Conservation (phyloP, 768 basidiomycete species). For the Boletus sensibilis region DNA sequence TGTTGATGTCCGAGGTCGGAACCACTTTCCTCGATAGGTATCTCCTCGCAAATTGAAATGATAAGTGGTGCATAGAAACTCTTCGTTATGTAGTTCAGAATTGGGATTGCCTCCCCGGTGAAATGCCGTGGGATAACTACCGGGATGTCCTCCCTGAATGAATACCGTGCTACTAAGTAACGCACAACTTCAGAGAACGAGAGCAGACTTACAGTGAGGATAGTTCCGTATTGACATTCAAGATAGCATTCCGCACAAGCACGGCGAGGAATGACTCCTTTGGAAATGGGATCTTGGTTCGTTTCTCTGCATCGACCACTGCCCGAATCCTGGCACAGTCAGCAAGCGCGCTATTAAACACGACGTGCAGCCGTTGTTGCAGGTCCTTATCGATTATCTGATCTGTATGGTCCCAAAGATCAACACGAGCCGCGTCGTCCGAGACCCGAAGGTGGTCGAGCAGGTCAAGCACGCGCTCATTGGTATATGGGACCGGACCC, state of each 20-base stretch:
- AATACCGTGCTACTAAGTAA: not conserved
- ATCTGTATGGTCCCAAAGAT: not conserved
- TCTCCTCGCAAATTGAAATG: not conserved
- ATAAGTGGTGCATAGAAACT: not conserved
- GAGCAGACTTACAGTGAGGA: not conserved
- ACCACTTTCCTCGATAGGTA: not conserved
- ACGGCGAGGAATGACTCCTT: conserved; percentile 10
- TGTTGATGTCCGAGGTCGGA: not conserved
- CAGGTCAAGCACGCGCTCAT: not conserved
- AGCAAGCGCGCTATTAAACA: not conserved
- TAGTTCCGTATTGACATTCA: not conserved
- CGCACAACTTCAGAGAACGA: no score
- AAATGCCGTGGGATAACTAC: conserved; percentile 8
- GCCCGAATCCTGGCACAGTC: conserved; percentile 8
- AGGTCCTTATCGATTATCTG: not conserved
- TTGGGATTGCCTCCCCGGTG: conserved; percentile 1
- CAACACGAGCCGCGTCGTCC: not conserved
- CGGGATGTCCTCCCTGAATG: conserved; percentile 3
- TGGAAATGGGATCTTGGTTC: not conserved
- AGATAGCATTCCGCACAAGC: conserved; percentile 4
- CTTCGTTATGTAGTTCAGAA: conserved; percentile 3
- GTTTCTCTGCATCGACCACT: not conserved
- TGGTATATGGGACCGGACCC: not conserved
- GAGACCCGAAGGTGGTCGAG: not conserved
- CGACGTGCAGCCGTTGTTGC: not conserved